Conservation (phyloP, 805 yeast genomes). For the Suhomyces emberorum region DNA sequence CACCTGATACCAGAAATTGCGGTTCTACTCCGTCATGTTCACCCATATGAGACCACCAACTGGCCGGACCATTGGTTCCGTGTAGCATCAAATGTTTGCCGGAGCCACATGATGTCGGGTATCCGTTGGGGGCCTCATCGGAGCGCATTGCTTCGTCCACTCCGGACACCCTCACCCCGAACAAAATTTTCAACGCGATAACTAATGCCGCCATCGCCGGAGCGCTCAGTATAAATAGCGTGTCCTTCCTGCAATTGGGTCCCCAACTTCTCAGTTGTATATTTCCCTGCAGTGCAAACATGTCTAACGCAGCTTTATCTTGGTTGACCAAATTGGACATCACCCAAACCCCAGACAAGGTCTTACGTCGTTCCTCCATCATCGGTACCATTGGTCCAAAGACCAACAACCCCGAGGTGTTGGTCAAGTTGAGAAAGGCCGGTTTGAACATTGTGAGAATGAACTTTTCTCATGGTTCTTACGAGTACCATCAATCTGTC, state of each 20-base stretch:
- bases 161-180: constrained; percentile 7
- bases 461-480: constrained; percentile 98
- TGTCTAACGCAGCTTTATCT: constrained; percentile 52
- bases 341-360: constrained; percentile 68
- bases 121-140: no score
- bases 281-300: constrained; percentile 10
- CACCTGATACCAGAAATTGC: not conserved
- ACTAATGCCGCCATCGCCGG: not conserved
- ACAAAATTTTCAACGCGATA: constrained; percentile 4
- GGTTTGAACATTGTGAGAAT: constrained; percentile 97
- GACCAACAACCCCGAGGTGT: constrained; percentile 83
- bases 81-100: no score
- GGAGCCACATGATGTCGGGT: no score
- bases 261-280: not conserved
- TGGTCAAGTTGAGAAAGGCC: constrained; percentile 88
- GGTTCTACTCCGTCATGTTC: no score
- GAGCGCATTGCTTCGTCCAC: not conserved
- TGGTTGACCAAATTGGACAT: constrained; percentile 84
- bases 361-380: constrained; percentile 90
- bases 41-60: no score
- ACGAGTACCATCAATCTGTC: constrained; percentile 96
- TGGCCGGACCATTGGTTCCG: no score
- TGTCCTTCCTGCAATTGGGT: not conserved
- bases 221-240: constrained; percentile 6
- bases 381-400: constrained; percentile 99